Evolutionary conservation across 345 rosid genomes (phyloP), one percentile per base, ranked within the genome.

Genomic region (Eucalyptus pauciflora): DNA sequence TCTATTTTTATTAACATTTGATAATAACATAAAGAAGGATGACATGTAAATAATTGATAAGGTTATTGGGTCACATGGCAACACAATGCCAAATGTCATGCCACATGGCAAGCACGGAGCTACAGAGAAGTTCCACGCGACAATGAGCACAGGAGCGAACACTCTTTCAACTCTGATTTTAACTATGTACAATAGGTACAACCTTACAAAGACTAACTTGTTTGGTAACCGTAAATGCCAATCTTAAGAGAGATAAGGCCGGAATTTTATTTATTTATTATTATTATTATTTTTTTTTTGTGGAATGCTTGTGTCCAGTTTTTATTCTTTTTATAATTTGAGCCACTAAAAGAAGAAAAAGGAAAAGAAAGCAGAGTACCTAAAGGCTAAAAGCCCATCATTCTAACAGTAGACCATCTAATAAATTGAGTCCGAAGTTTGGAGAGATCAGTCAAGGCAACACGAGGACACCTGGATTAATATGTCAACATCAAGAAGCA

Each of bases 261-360:
- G 5, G 9, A 64, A n/a, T 3, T 64, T 3, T 6, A 6, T 15
- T 7, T n/a, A n/a, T n/a, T n/a, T n/a, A n/a, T n/a, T n/a, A n/a
- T n/a, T n/a, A n/a, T 64, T 37, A 37, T 37, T 37, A 4, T 37
- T 37, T 1, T 37, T 37, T 60, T 62, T 3, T 4, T 0, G 5
- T n/a, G 41, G 18, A 64, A 64, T 64, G 37, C 31, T 7, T 15
- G 20, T n/a, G 2, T 64, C 76, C 17, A 64, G 4, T 14, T n/a
- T 14, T n/a, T 64, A 7, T 7, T 4, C 10, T 37, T 71, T 71
- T 18, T 37, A 71, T 71, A 12, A 37, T 71, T 37, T 37, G 45
- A 71, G 24, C 10, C 7, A 69, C 24, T 4, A 17, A 33, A 16
- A 37, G 41, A 13, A 64, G 17, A 64, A 13, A 64, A 31, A 7